Conservation (phyloP, 257 asterid species). For the Fraxinus anomala region DNA sequence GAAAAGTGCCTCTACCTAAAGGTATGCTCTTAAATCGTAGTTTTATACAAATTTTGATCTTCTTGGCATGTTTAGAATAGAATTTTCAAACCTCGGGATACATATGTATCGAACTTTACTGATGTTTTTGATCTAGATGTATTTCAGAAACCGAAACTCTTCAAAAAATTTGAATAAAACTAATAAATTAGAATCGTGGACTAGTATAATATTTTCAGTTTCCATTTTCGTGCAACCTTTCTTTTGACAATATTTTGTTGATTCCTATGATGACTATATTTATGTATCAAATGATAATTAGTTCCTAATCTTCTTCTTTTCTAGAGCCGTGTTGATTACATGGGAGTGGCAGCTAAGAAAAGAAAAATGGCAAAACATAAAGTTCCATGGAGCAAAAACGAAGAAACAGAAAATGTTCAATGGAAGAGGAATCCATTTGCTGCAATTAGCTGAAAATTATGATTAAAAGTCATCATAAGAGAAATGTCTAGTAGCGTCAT, state of each 20-base stretch:
- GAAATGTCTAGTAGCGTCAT: no score
- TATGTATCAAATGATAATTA: not conserved
- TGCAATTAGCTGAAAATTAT: not conserved
- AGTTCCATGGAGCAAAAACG: constrained; percentile 29
- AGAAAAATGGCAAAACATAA: constrained; percentile 22
- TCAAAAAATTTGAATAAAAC: no score
- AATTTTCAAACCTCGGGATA: not conserved
- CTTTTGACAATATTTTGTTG: not conserved
- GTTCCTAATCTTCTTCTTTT: not conserved
- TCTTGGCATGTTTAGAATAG: not conserved
- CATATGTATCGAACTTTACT: not conserved
- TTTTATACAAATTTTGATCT: not conserved
- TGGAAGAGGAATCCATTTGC: constrained; percentile 36
- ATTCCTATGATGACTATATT: not conserved
- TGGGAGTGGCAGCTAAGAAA: constrained; percentile 32
- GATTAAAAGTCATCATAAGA: no score
- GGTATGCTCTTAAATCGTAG: constrained; percentile 6
- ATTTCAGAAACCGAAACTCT: no score
- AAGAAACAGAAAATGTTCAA: constrained; percentile 13
- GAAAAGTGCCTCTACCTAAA: constrained; percentile 30
- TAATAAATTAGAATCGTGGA: no score
- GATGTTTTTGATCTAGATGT: no score
- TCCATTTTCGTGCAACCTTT: no score
- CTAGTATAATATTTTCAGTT: no score
- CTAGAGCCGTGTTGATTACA: constrained; percentile 25